phyloP scores from a whole-genome alignment of 306 rosid species.

The Quercus berberidifolia region DNA sequence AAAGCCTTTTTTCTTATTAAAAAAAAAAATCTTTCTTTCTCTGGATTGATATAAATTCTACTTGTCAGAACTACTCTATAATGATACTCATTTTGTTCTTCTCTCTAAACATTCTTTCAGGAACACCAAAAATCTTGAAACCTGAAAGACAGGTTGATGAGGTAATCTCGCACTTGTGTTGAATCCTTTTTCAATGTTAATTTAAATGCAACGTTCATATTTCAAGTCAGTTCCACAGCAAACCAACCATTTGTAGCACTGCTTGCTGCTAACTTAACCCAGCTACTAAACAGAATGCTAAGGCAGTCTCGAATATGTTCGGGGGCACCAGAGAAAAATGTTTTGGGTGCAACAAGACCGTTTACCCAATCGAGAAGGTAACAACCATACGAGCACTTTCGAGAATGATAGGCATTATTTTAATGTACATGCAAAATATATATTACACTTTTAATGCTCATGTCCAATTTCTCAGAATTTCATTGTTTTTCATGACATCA shows the following conservation, averaged over 20 bases:
- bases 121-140: slow-evolving; percentile 62
- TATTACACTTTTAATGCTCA: no score
- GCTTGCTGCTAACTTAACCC: background rate
- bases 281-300: slow-evolving; percentile 41
- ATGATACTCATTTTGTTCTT: background rate
- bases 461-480: no score
- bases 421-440: background rate
- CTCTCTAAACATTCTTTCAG: slow-evolving; percentile 31
- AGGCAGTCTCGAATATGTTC: slow-evolving; percentile 46
- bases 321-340: slow-evolving; percentile 79
- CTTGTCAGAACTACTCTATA: background rate
- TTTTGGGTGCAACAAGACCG: slow-evolving; percentile 64
- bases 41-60: background rate
- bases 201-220: no score
- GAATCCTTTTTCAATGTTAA: background rate
- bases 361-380: slow-evolving; percentile 83
- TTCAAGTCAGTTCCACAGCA: background rate
- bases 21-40: background rate
- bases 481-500: no score
- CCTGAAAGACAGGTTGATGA: slow-evolving; percentile 43
- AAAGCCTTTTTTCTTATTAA: background rate
- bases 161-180: slow-evolving; percentile 25
- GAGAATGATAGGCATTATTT: background rate
- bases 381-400: background rate
- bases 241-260: background rate